Evolutionary conservation across 2,329 filamentous ascomycete genomes (phyloP).

Genomic region (Neonectria neomacrospora): DNA sequence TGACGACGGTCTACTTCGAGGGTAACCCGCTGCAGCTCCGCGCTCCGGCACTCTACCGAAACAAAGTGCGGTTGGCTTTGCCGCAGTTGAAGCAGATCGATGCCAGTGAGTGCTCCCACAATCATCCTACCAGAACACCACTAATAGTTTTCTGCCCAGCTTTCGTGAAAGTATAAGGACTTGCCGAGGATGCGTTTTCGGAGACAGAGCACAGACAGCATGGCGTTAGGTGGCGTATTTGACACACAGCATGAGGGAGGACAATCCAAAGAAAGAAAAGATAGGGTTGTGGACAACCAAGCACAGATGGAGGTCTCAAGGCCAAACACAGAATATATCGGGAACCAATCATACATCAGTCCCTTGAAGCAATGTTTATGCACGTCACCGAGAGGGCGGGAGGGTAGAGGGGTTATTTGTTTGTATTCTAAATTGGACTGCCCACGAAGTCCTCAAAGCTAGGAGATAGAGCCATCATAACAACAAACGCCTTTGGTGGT

Average conservation of each 20-base stretch:
- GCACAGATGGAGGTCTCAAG: slow-evolving; percentile 10
- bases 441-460: slow-evolving; percentile 34
- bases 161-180: slow-evolving; percentile 46
- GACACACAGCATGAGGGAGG: slow-evolving; percentile 24
- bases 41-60: slow-evolving; percentile 87
- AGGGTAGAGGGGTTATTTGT: slow-evolving; percentile 32
- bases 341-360: neutral
- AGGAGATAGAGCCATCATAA: slow-evolving; percentile 38
- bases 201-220: slow-evolving; percentile 32
- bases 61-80: slow-evolving; percentile 89
- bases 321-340: slow-evolving; percentile 3
- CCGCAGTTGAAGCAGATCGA: slow-evolving; percentile 94
- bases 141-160: slow-evolving; percentile 37
- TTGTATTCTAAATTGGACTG: slow-evolving; percentile 41
- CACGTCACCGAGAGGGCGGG: neutral
- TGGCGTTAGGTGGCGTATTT: slow-evolving; percentile 38
- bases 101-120: slow-evolving; percentile 78
- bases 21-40: slow-evolving; percentile 88
- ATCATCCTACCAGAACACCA: neutral
- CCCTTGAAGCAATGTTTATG: neutral
- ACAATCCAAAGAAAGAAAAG: slow-evolving; percentile 12
- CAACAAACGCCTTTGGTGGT: slow-evolving; percentile 42
- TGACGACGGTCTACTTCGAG: slow-evolving; percentile 96
- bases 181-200: slow-evolving; percentile 8
- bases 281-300: slow-evolving; percentile 7